Conservation (phyloP, 805 yeast genomes). For the Hanseniaspora meyeri region DNA sequence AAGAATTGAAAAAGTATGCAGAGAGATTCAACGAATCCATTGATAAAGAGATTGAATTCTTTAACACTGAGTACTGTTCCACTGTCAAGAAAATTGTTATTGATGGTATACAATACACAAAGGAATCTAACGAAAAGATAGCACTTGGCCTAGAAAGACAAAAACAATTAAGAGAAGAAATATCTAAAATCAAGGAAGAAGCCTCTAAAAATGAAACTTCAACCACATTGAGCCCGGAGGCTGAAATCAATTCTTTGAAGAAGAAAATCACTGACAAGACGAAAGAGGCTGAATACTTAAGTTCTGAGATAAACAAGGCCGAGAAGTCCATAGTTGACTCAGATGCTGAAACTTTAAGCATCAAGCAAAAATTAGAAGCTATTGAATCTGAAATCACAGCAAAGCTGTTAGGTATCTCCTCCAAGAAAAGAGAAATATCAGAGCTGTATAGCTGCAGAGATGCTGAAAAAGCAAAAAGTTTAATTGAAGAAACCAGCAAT, state of each 20-base stretch:
- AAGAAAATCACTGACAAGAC: slow-evolving; percentile 35
- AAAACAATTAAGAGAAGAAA: slow-evolving; percentile 19
- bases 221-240: slow-evolving; percentile 8
- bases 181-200: slow-evolving; percentile 16
- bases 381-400: slow-evolving; percentile 17
- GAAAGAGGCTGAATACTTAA: slow-evolving; percentile 56
- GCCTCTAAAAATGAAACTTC: slow-evolving; percentile 17
- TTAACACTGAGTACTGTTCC: slow-evolving; percentile 34
- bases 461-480: not conserved
- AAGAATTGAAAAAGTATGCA: not conserved
- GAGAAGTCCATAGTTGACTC: slow-evolving; percentile 38
- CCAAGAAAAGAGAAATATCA: not conserved
- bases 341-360: slow-evolving; percentile 22
- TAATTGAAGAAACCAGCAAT: not conserved
- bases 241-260: slow-evolving; percentile 14
- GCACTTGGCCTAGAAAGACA: slow-evolving; percentile 22
- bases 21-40: not conserved
- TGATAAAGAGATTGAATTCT: slow-evolving; percentile 12
- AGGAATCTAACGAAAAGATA: slow-evolving; percentile 15
- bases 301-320: slow-evolving; percentile 45
- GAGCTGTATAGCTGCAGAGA: not conserved
- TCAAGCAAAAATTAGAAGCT: slow-evolving; percentile 15
- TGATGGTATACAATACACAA: not conserved
- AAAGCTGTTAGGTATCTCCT: not conserved
- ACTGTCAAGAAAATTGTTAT: slow-evolving; percentile 33